phyloP scores from a whole-genome alignment of 2,329 filamentous ascomycete species.

The Aaosphaeria pasadenensis region DNA sequence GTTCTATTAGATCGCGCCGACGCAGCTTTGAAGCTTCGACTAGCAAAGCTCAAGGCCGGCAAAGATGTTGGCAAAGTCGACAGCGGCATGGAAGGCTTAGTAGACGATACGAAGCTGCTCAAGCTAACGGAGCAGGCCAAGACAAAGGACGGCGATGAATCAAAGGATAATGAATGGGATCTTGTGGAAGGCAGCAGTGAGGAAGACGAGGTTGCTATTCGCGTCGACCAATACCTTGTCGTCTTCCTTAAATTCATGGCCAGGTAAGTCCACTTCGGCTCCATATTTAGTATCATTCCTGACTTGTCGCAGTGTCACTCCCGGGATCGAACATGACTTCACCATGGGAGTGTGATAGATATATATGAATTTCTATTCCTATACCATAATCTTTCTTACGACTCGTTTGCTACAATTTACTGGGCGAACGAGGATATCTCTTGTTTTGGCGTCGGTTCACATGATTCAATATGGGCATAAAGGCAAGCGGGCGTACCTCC shows the following conservation, averaged over 20 bases:
- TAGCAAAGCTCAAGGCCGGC: conserved; percentile 72
- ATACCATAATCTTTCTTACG: no score
- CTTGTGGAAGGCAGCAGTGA: conserved; percentile 54
- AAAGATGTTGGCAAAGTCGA: conserved; percentile 53
- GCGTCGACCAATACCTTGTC: conserved; percentile 85
- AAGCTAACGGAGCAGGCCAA: conserved; percentile 53
- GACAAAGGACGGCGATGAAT: conserved; percentile 39
- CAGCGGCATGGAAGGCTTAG: conserved; percentile 77
- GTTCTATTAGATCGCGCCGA: conserved; percentile 92
- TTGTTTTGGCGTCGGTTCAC: no score
- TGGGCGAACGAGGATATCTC: no score
- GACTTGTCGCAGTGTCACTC: conserved; percentile 77
- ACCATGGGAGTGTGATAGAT: conserved; percentile 77
- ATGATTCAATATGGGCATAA: no score
- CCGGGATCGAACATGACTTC: conserved; percentile 96
- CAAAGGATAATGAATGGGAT: conserved; percentile 59
- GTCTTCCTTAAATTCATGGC: conserved; percentile 78
- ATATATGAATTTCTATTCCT: no score
- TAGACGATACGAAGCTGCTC: conserved; percentile 70
- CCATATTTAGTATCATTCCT: conserved; percentile 45
- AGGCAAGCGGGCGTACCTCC: no score
- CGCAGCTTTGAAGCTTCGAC: conserved; percentile 81
- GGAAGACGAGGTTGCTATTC: conserved; percentile 75
- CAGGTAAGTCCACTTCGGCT: conserved; percentile 25
- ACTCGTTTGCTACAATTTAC: no score